phyloP scores from a whole-genome alignment of 164 flowering plant genomes.

The Chimonanthus praecox region DNA sequence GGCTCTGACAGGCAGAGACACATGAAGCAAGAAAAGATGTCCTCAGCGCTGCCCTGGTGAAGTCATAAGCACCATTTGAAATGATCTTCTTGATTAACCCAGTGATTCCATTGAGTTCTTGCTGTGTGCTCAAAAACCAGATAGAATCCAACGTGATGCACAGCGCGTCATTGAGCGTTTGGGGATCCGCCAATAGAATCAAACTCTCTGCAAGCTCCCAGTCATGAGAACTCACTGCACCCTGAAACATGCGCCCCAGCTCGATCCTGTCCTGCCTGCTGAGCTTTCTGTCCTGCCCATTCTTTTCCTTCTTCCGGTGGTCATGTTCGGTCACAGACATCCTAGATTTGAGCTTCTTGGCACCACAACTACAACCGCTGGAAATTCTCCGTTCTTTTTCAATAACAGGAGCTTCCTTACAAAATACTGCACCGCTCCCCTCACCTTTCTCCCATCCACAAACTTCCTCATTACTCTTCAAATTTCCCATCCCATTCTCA shows the following conservation, averaged over 20 bases:
- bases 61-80: constrained; percentile 78
- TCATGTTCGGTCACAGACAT: constrained; percentile 34
- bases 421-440: constrained; percentile 54
- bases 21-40: constrained; percentile 96
- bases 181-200: constrained; percentile 72
- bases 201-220: constrained; percentile 85
- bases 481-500: constrained; percentile 20
- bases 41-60: constrained; percentile 88
- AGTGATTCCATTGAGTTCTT: constrained; percentile 64
- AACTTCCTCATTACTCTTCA: constrained; percentile 21
- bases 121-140: constrained; percentile 73
- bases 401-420: constrained; percentile 60
- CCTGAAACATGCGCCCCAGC: constrained; percentile 70
- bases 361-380: constrained; percentile 34
- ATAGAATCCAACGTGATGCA: constrained; percentile 85
- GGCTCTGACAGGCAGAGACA: constrained; percentile 91
- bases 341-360: constrained; percentile 56
- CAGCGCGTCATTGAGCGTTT: constrained; percentile 77
- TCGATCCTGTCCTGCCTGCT: constrained; percentile 79
- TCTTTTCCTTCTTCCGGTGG: constrained; percentile 38
- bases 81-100: constrained; percentile 72
- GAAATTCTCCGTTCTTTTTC: constrained; percentile 27
- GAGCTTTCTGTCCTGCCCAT: constrained; percentile 52
- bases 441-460: constrained; percentile 36
- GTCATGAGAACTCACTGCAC: constrained; percentile 76